Evolutionary conservation across 345 rosid genomes (phyloP), one percentile per base, ranked within the genome.

Genomic region (Erucastrum elatum): DNA sequence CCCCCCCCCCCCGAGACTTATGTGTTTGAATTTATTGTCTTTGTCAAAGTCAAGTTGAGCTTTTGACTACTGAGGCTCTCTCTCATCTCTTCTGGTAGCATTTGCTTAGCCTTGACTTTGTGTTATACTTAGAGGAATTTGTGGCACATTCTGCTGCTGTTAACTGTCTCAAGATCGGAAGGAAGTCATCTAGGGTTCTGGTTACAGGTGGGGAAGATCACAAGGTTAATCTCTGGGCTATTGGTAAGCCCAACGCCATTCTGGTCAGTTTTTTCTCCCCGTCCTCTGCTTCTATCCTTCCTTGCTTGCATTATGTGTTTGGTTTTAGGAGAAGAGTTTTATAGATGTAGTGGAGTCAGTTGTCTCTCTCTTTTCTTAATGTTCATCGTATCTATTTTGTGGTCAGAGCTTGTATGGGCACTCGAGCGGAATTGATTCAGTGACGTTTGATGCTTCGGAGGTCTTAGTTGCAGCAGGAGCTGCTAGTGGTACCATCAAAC

Each of bases 161-260:
- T 15, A 95, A 95, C 75, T 95, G 99, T 80, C 97, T 95, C 21
- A 90, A 90, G 88, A 93, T 95, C 76, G 99, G 99, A 39, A 89
- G 98, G 89, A 95, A 95, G 73, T 89, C 99, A 0, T 93, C 99
- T 0, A 85, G 99, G 81, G 94, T 95, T 85, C 88, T 95, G 11
- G 94, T 93, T 10, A 95, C 99, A 0, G 99, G 98, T 78, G 99
- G 99, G 63, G 99, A 95, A 87, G 99, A 95, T 87, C 94, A 90
- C 77, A 95, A 90, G 80, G 99, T 95, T 68, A 95, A 95, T 86
- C 94, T 95, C 65, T 95, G 99, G 99, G 97, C 99, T 86, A 95
- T 95, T 66, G 99, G 99, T 81, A 95, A 95, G 85, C 99, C 99
- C 84, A 93, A 95, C 70, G 93, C 99, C 58, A 87, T 95, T 82